These are phyloP conservation scores for Corylus heterophylla DNA, from an alignment of 306 rosid genomes.

Conservation along the genomic window DNA sequence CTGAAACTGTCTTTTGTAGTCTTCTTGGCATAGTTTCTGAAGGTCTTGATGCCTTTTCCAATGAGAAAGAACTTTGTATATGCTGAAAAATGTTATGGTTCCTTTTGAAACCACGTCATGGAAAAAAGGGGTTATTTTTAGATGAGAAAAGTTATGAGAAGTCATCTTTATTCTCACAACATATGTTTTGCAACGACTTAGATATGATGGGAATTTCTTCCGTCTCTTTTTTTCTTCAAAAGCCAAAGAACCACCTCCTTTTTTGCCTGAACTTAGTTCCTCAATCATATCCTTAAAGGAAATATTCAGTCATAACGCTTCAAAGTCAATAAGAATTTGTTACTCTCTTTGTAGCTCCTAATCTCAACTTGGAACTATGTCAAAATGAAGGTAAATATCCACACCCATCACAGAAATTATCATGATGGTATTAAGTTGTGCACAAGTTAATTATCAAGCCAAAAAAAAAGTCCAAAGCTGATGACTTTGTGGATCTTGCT, in stretches of 20 bases:
- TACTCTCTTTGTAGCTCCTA: not conserved
- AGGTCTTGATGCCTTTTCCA: not conserved
- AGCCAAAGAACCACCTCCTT: not conserved
- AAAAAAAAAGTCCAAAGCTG: too few relatives aligned
- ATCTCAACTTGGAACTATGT: not conserved
- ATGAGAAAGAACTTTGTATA: not conserved
- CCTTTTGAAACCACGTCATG: not conserved
- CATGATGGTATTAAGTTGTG: too few relatives aligned
- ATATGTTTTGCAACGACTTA: not conserved
- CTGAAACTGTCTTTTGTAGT: not conserved
- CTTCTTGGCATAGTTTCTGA: not conserved
- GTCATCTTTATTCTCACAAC: not conserved
- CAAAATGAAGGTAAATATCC: too few relatives aligned
- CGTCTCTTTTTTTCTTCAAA: not conserved
- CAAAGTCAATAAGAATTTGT: not conserved
- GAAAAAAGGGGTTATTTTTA: not conserved
- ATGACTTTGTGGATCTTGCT: not conserved
- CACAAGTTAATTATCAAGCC: too few relatives aligned
- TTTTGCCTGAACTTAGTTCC: not conserved
- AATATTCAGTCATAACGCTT: not conserved
- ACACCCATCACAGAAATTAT: too few relatives aligned
- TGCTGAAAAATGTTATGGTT: not conserved
- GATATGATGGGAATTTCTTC: not conserved
- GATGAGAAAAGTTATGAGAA: not conserved
- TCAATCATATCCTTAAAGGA: not conserved